Evolutionary conservation across 2,329 filamentous ascomycete species (phyloP), one percentile per base, ranked within the genome.

Genomic region (Alternaria sp.): DNA sequence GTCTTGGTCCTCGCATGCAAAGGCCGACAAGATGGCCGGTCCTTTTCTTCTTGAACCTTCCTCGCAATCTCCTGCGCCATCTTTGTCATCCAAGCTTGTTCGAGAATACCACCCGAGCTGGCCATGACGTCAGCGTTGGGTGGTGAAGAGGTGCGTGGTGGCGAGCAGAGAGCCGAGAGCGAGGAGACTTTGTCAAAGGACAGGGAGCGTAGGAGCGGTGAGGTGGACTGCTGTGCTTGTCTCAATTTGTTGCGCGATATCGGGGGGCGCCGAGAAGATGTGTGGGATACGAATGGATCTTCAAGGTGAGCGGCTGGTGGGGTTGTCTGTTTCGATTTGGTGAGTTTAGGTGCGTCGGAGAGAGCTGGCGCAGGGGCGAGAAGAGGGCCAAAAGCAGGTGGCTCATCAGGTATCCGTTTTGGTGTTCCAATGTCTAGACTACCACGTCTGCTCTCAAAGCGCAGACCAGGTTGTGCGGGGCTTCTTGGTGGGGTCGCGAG

Each of bases 1-100:
- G 58, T 56, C 50, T 61, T 61, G 7, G 46, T 60, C 21, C 45
- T 51, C 10, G 56, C 36, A 8, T 54, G 57, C 23, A 40, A 48
- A n/a, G 62, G 56, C 28, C 60, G 54, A 3, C 54, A 58, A n/a
- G 56, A 58, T 10, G 56, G 51, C 39, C 34, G 33, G n/a, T 75
- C 79, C 79, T 97, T 95, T 79, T 97, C 91, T 67, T 97, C 91
- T 66, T 94, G 91, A 65, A 96, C 92, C 55, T 92, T 90, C 50
- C 88, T 84, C 34, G 93, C 92, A 69, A 98, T 94, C 77, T 98
- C 95, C 63, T 89, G 89, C 5, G 94, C 93, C 86, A 99, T 95
- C 81, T 97, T 95, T 81, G 90, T 88, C 79, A 95, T 90, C 90
- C 91, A 95, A 3, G 91, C 91, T 76, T 92, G 89, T 74, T 93